Conservation (phyloP, 2,329 filamentous ascomycete species). For the Sordariomycetes sp. region DNA sequence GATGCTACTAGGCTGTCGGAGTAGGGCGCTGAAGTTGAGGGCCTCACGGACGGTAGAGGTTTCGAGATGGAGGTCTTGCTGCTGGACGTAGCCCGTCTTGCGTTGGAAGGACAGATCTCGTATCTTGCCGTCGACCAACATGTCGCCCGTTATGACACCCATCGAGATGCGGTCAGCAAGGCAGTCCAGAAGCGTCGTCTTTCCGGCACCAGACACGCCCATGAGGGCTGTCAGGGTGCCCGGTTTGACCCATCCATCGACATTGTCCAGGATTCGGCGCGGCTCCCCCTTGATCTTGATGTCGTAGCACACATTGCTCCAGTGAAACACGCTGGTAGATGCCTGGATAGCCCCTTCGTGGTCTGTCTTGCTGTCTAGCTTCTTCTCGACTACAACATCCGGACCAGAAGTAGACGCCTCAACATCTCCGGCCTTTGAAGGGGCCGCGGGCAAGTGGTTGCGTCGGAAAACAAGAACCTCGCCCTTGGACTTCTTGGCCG, state of each 20-base stretch:
- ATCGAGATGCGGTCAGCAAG: conserved; percentile 77
- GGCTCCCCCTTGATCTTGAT: conserved; percentile 66
- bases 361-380: no score
- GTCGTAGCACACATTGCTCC: conserved; percentile 69
- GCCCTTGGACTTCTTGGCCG: conserved; percentile 58
- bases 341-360: conserved; percentile 26
- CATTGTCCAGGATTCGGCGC: conserved; percentile 67
- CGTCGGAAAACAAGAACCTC: conserved; percentile 65
- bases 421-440: conserved; percentile 46
- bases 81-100: conserved; percentile 84
- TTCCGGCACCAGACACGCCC: conserved; percentile 87
- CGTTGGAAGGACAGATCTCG: conserved; percentile 78
- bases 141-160: conserved; percentile 78
- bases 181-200: conserved; percentile 80
- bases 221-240: conserved; percentile 82
- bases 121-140: conserved; percentile 51
- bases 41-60: conserved; percentile 84
- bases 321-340: conserved; percentile 72
- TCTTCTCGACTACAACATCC: no score
- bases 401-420: no score
- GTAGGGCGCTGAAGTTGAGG: conserved; percentile 70
- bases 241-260: conserved; percentile 89
- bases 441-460: conserved; percentile 45
- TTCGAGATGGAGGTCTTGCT: conserved; percentile 78
- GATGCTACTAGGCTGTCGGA: conserved; percentile 70